phyloP scores from a whole-genome alignment of 2,329 filamentous ascomycete species.

The Fusarium cyanostomum region DNA sequence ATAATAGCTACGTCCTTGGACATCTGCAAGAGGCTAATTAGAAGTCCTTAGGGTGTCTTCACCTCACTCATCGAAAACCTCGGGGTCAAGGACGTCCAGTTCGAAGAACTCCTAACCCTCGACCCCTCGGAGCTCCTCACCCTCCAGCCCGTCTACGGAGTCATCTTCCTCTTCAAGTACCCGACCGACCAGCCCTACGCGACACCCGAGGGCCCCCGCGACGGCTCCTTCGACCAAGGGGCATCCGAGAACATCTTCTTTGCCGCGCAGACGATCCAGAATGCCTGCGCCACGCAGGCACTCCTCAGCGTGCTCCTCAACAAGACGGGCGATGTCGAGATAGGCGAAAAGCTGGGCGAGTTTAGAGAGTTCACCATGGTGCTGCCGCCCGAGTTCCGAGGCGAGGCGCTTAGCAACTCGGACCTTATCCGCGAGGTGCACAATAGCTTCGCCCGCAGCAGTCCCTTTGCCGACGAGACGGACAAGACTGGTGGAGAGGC shows the following conservation, averaged over 20 bases:
- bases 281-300: constrained; percentile 96
- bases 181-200: constrained; percentile 74
- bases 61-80: constrained; percentile 93
- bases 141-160: constrained; percentile 85
- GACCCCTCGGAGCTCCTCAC: constrained; percentile 78
- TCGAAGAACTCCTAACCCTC: constrained; percentile 93
- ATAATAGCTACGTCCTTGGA: constrained; percentile 49
- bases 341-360: constrained; percentile 75
- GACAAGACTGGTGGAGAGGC: constrained; percentile 67
- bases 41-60: constrained; percentile 80
- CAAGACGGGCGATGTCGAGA: constrained; percentile 74
- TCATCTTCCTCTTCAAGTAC: constrained; percentile 99
- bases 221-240: constrained; percentile 81
- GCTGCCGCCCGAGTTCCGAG: constrained; percentile 77
- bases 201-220: constrained; percentile 71
- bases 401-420: constrained; percentile 69
- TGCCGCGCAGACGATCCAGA: constrained; percentile 96
- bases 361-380: constrained; percentile 91
- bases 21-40: constrained; percentile 1
- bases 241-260: constrained; percentile 88
- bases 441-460: constrained; percentile 89
- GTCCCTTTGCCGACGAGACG: constrained; percentile 93
- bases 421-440: constrained; percentile 80
- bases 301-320: constrained; percentile 92
- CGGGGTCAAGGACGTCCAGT: constrained; percentile 92